Base-by-base conservation (phyloP, 2,329 filamentous ascomycete species). In the Fusarium circinatum region DNA sequence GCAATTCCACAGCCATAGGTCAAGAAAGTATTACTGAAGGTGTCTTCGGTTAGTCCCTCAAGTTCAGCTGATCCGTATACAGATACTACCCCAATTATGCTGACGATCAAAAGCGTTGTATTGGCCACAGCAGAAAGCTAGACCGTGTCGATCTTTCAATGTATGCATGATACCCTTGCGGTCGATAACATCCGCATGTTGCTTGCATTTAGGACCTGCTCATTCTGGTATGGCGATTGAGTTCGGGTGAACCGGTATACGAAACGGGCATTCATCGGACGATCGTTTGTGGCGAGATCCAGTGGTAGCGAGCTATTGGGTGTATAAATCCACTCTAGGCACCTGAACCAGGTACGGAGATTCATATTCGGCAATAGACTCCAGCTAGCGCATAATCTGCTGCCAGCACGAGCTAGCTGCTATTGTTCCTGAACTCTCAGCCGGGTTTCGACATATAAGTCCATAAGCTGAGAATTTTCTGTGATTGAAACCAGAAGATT, bases 21-120 rank as follows among this genome's bases (percentile, higher is more conserved):
- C 30, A 6, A 24, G 4, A 51, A 24, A 15, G 0, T 14, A 1
- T 18, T 0, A 1, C 0, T 32, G 8, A 4, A 10, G 28, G 15
- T 51, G 30, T 34, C 30, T 2, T 51, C 22, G 22, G 48, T 2
- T 24, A 18, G 6, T 1, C 8, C 11, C 22, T 0, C 15, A 14
- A 10, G 17, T 51, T 51, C 30, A 51, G 11, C 22, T 20, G 22
- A 20, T 51, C 1, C 2, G 3, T 14, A 11, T 34, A 4, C 22
- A 34, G 17, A 24, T 51, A 6, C 4, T 8, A 24, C 30, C n/a
- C 12, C 17, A 24, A 24, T 20, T 10, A 20, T 20, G 15, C 14
- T n/a, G 10, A 17, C 8, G 4, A 28, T 30, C 2, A 0, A n/a
- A 9, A 13, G 7, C 7, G 5, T 11, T 17, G 20, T 5, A 51